These are phyloP conservation scores for Ustilago crameri DNA, from an alignment of 1,284 basidiomycete species.

Conservation along the genomic window DNA sequence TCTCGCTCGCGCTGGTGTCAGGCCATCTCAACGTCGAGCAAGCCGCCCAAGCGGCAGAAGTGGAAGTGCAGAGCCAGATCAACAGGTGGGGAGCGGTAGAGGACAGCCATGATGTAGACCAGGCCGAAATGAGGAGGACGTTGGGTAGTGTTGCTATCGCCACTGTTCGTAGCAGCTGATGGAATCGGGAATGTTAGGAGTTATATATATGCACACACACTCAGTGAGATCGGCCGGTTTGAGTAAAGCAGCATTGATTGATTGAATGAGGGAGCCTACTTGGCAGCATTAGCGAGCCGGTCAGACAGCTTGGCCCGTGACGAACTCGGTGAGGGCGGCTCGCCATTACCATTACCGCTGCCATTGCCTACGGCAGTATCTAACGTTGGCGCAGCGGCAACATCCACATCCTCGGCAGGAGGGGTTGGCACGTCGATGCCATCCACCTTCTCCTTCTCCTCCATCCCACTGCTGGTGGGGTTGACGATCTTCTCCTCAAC, in stretches of 20 bases:
- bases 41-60: conserved; percentile 85
- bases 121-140: conserved; percentile 88
- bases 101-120: conserved; percentile 83
- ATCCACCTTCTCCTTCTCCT: conserved; percentile 13
- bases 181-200: too few relatives aligned
- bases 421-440: conserved; percentile 1
- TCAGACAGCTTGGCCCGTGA: conserved; percentile 25
- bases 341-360: not conserved
- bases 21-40: conserved; percentile 78
- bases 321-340: not conserved
- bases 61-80: conserved; percentile 95
- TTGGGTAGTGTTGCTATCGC: conserved; percentile 71
- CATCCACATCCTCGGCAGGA: conserved; percentile 18
- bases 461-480: conserved; percentile 4
- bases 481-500: too few relatives aligned
- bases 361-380: too few relatives aligned
- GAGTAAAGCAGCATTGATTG: too few relatives aligned
- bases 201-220: too few relatives aligned
- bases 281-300: conserved; percentile 29
- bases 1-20: conserved; percentile 84
- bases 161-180: conserved; percentile 11
- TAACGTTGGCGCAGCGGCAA: conserved; percentile 13
- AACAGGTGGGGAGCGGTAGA: conserved; percentile 98
- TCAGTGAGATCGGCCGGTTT: too few relatives aligned
- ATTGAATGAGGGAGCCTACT: too few relatives aligned